Evolutionary conservation across 495 filamentous ascomycete genomes (phyloP), one percentile per base, ranked within the genome.

Genomic region (Trichoderma gamsii): DNA sequence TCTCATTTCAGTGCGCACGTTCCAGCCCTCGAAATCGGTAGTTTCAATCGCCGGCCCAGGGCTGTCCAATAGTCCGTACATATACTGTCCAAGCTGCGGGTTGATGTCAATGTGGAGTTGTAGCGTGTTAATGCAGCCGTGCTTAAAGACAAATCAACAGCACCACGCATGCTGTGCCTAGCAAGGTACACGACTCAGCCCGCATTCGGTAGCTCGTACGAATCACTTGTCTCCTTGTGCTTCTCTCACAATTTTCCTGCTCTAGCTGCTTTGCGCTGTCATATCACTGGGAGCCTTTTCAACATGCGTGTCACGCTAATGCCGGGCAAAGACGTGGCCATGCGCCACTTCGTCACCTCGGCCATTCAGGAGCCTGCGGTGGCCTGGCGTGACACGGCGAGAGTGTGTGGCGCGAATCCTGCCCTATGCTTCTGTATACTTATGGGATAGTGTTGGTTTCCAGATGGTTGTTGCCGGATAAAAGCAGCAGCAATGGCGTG

Each of bases 251-350:
- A 5, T 5, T 4, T 61, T n/a, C 32, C 12, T 18, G 13, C 49
- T 18, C 3, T 29, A 27, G 52, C 25, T 29, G 52, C 25, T 3
- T 61, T 38, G 12, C 56, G 23, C 1, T 32, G 56, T 9, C 23
- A 61, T 18, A 21, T 12, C 56, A 23, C 32, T 61, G 29, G 11
- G 2, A 25, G 3, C 9, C 23, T 32, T 61, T 61, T 32, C 56
- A 7, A 38, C 25, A 12, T 12, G 12, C 9, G 27, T 29, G 56
- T 18, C 27, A 61, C 56, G 56, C 56, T 61, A 61, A 61, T 61
- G 56, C 56, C 56, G 56, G 56, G 56, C 56, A 61, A 61, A 61
- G 56, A 61, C 56, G 56, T 61, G 56, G 56, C 56, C n/a, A 11
- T 2, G 56, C 56, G 56, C 56, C 56, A 61, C 56, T 29, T 61